Evolutionary conservation across 2,329 filamentous ascomycete species (phyloP).

Genomic region (Xylariaceae sp.): DNA sequence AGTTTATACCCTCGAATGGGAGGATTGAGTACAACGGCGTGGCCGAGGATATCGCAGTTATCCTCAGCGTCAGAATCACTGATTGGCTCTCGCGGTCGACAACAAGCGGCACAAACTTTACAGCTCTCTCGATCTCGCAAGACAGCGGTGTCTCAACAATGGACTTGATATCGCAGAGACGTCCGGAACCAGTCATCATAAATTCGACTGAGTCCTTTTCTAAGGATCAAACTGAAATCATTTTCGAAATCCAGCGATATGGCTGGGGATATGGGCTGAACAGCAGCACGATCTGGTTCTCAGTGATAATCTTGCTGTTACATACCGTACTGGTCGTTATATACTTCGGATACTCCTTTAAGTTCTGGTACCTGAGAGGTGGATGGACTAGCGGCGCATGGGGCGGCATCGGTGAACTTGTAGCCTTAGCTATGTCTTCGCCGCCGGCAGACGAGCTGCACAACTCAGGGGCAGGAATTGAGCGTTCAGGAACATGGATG

Average conservation of each 20-base stretch:
- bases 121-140: background rate
- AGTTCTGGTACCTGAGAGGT: slow-evolving; percentile 1
- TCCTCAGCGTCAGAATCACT: slow-evolving; percentile 2
- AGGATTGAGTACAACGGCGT: background rate
- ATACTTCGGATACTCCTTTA: slow-evolving; percentile 6
- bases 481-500: slow-evolving; percentile 8
- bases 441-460: slow-evolving; percentile 4
- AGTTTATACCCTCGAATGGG: background rate
- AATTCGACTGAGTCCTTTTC: background rate
- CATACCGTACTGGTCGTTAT: slow-evolving; percentile 4
- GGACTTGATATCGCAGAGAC: no score
- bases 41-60: slow-evolving; percentile 3
- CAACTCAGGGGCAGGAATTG: slow-evolving; percentile 5
- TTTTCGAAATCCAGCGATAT: slow-evolving; percentile 2
- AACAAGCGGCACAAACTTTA: slow-evolving; percentile 1
- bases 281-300: slow-evolving; percentile 8
- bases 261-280: slow-evolving; percentile 9
- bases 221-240: slow-evolving; percentile 1
- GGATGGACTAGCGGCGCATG: slow-evolving; percentile 13
- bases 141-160: background rate
- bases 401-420: slow-evolving; percentile 6
- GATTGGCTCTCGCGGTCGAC: slow-evolving; percentile 12
- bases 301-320: slow-evolving; percentile 6
- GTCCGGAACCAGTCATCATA: no score
- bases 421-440: slow-evolving; percentile 4